These are phyloP conservation scores for Penicillium sp. DNA, from an alignment of 2,329 filamentous ascomycete species.

Conservation along the genomic window DNA sequence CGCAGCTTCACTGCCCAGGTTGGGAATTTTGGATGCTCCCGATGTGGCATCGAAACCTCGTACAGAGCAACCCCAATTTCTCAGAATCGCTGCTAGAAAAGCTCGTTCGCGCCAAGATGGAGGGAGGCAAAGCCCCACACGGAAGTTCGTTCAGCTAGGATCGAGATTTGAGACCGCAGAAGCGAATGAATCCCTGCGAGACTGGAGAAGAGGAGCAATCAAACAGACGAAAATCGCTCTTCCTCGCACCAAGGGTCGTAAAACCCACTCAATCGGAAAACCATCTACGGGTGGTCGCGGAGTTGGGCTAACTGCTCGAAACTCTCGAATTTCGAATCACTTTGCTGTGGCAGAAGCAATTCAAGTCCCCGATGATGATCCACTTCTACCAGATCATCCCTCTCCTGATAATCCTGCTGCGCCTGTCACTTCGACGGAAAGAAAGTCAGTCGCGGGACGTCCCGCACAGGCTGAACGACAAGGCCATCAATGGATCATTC, in stretches of 20 bases:
- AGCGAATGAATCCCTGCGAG: conserved; percentile 48
- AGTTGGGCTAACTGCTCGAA: background rate
- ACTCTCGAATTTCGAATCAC: conserved; percentile 4
- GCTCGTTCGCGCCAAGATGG: conserved; percentile 48
- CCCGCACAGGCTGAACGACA: conserved; percentile 15
- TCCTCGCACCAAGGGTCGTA: conserved; percentile 17
- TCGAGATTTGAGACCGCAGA: conserved; percentile 56
- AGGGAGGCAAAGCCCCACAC: conserved; percentile 52
- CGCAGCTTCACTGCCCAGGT: conserved; percentile 21
- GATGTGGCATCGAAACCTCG: conserved; percentile 29
- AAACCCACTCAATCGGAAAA: conserved; percentile 22
- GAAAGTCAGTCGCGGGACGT: background rate
- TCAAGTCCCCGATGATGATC: background rate
- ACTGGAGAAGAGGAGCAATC: conserved; percentile 52
- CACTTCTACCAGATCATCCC: conserved; percentile 1
- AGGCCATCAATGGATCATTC: conserved; percentile 35
- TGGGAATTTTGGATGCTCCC: conserved; percentile 55
- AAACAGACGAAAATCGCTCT: conserved; percentile 25
- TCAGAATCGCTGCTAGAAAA: conserved; percentile 55
- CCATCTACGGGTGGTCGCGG: conserved; percentile 19
- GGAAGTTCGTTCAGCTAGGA: conserved; percentile 53
- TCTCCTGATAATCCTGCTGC: background rate
- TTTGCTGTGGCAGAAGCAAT: background rate
- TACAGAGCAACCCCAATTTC: conserved; percentile 50
- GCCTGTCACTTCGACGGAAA: conserved; percentile 1